These are phyloP conservation scores for Sarocladiaceae sp. DNA, from an alignment of 2,329 filamentous ascomycete genomes.

Conservation along the genomic window DNA sequence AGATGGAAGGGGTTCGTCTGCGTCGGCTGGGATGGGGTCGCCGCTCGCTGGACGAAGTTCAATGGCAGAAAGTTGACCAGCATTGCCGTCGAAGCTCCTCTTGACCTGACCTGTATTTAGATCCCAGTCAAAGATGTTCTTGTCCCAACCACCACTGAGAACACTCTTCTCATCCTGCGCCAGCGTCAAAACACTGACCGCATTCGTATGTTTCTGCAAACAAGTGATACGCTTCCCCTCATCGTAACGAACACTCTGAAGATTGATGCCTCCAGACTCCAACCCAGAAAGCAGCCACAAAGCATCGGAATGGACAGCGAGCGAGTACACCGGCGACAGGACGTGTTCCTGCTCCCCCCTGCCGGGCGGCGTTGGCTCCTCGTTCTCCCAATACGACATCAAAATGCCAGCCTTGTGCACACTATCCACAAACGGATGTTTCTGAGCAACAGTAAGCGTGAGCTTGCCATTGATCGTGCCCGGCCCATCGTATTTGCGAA, in stretches of 20 bases:
- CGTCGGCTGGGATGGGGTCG: slow-evolving; percentile 70
- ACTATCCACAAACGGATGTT: slow-evolving; percentile 95
- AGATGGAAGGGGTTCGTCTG: slow-evolving; percentile 52
- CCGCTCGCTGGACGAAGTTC: slow-evolving; percentile 77
- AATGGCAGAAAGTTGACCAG: slow-evolving; percentile 81
- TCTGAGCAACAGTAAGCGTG: slow-evolving; percentile 88
- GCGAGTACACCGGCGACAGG: slow-evolving; percentile 88
- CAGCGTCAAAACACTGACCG: slow-evolving; percentile 81
- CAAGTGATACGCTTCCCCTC: slow-evolving; percentile 86
- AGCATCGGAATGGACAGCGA: slow-evolving; percentile 85
- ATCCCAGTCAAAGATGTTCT: slow-evolving; percentile 91
- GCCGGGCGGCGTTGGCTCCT: slow-evolving; percentile 57
- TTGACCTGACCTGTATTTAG: slow-evolving; percentile 77
- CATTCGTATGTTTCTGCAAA: slow-evolving; percentile 80
- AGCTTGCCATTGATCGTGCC: slow-evolving; percentile 94
- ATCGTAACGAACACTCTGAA: slow-evolving; percentile 90
- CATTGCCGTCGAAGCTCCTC: slow-evolving; percentile 71
- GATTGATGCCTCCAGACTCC: slow-evolving; percentile 86
- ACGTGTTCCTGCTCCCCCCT: slow-evolving; percentile 53
- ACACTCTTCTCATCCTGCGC: slow-evolving; percentile 82
- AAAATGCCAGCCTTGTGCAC: slow-evolving; percentile 93
- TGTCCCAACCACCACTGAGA: slow-evolving; percentile 95
- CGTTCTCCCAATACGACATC: slow-evolving; percentile 98
- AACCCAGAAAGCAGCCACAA: slow-evolving; percentile 89
- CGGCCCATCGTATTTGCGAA: slow-evolving; percentile 93